Evolutionary conservation across 176 grass and related monocot genomes (phyloP).

Genomic region (Poa annua): DNA sequence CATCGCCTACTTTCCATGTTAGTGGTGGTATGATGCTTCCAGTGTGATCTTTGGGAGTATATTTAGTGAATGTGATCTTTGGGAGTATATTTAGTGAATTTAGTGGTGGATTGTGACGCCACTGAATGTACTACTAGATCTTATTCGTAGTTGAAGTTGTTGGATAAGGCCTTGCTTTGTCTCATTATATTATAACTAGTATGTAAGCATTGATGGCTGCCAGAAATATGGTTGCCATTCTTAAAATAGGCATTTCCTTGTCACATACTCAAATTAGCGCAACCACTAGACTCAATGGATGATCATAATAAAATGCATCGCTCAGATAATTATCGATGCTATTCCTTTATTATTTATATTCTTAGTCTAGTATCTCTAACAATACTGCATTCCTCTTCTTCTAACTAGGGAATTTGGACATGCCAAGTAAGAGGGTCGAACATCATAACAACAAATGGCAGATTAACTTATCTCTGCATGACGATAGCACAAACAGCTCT

Average conservation of each 20-base stretch:
- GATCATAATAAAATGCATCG: neutral
- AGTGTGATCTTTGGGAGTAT: slow-evolving; percentile 24
- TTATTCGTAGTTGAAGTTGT: slow-evolving; percentile 48
- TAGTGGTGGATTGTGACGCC: slow-evolving; percentile 44
- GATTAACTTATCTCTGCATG: slow-evolving; percentile 57
- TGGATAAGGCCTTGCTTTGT: slow-evolving; percentile 44
- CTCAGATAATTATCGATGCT: neutral
- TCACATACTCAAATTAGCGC: neutral
- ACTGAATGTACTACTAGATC: slow-evolving; percentile 33
- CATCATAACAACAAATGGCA: slow-evolving; percentile 53
- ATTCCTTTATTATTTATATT: slow-evolving; percentile 26
- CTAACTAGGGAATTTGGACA: slow-evolving; percentile 57
- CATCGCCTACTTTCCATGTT: neutral
- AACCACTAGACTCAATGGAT: neutral
- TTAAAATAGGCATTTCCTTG: slow-evolving; percentile 29
- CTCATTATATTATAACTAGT: slow-evolving; percentile 20
- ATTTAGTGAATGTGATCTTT: slow-evolving; percentile 5
- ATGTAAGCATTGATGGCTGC: neutral
- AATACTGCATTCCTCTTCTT: slow-evolving; percentile 13
- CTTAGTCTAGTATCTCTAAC: slow-evolving; percentile 20
- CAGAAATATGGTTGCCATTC: neutral
- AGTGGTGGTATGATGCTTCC: slow-evolving; percentile 39
- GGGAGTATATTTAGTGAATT: neutral
- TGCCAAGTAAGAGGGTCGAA: slow-evolving; percentile 48
- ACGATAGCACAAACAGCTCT: slow-evolving; percentile 50